A percentile compares a stretch with the other conserved stretches of the same genome.
phyloP scores from a whole-genome alignment of 306 rosid genomes.

The Alnus rubra region DNA sequence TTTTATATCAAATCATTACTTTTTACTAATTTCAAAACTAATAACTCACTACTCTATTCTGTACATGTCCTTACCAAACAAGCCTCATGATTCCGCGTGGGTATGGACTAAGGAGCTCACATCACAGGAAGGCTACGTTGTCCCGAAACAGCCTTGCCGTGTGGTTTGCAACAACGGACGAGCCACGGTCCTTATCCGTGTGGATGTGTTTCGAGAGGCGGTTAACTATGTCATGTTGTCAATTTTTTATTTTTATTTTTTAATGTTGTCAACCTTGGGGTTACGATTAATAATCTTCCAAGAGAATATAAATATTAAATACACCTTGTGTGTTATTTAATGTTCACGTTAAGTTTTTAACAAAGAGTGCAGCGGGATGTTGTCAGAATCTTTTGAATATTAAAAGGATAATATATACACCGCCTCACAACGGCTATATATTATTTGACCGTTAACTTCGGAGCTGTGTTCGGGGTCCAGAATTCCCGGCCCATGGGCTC shows the following conservation, averaged over 20 bases:
- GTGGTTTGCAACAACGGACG: too few relatives aligned
- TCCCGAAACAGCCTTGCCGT: background rate
- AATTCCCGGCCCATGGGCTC: conserved; percentile 32
- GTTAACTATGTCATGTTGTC: too few relatives aligned
- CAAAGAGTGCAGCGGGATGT: background rate
- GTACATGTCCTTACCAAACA: too few relatives aligned
- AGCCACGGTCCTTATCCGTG: too few relatives aligned
- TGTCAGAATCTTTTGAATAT: conserved; percentile 28
- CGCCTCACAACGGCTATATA: conserved; percentile 62
- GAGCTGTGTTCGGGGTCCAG: conserved; percentile 25
- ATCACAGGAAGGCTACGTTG: too few relatives aligned
- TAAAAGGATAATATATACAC: background rate
- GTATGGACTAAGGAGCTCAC: too few relatives aligned
- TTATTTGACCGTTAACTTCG: conserved; percentile 46
- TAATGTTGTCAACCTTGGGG: background rate
- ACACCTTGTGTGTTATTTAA: background rate
- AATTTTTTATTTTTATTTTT: too few relatives aligned
- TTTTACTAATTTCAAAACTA: too few relatives aligned
- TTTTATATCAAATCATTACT: too few relatives aligned
- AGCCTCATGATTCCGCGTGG: too few relatives aligned
- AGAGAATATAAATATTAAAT: conserved; percentile 1
- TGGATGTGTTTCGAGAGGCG: too few relatives aligned
- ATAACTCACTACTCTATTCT: too few relatives aligned
- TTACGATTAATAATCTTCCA: conserved; percentile 10
- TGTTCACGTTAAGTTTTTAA: conserved; percentile 1